Evolutionary conservation across 345 rosid genomes (phyloP), one percentile per base, ranked within the genome.

Genomic region (Garcia nutans): DNA sequence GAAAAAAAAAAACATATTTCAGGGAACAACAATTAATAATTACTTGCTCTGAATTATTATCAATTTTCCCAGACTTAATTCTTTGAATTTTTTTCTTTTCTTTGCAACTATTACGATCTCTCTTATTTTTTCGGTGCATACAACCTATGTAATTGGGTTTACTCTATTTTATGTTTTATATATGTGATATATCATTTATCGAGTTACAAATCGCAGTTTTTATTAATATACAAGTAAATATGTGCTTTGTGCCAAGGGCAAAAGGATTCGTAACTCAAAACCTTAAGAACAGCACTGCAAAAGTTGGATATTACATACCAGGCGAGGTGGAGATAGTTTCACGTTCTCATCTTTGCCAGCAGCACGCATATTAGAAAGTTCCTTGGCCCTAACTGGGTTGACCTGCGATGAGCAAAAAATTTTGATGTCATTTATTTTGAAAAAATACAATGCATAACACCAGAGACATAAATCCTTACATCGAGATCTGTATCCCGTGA

Each of bases 401-500:
- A 96, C 76, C 99, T 93, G 85, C 47, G 77, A 84, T 47, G 73
- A 62, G 77, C 37, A 26, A 62, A 19, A 17, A 52, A 61, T 50
- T 65, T 15, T 67, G 5, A 74, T 8, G 75, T 81, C 68, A 86
- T 77, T 76, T 61, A 63, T 23, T 74, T 57, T 23, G 24, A 80
- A 52, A 73, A 23, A 74, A 61, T 8, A 67, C 3, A 74, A 50
- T 19, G 41, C 44, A 24, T 7, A 63, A 67, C 13, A 22, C 12
- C 31, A 68, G 17, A 54, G 67, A 23, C 7, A 33, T 33, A 71
- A 76, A 75, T 70, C 65, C 42, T 88, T 89, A 96, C 99, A 83
- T 96, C 99, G 37, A 96, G 98, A 86, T 96, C 99, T 5, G 92
- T 73, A 78, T 93, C 99, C 77, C 99, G 85, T 78, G 99, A 87